Evolutionary conservation across 129 eudicot species (phyloP).

Genomic region (Lonicera japonica): DNA sequence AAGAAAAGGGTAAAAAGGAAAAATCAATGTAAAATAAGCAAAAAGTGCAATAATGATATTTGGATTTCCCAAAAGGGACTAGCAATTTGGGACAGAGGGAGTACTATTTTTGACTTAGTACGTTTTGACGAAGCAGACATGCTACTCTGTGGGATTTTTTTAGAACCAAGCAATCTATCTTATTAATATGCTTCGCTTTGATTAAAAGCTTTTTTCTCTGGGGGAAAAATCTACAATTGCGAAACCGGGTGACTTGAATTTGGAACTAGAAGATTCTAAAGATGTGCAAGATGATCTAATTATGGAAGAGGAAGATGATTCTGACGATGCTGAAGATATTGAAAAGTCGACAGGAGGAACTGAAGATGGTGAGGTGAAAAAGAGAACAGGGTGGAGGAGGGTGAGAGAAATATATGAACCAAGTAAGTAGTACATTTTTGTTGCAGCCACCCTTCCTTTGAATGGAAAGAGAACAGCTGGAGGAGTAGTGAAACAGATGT

Average conservation of each 20-base stretch:
- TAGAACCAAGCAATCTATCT: conserved; percentile 95
- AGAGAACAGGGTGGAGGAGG: conserved; percentile 76
- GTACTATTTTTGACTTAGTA: conserved; percentile 14
- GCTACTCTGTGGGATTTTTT: conserved; percentile 89
- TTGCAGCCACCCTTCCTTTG: conserved; percentile 94
- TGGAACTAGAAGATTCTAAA: conserved; percentile 38
- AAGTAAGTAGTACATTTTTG: conserved; percentile 87
- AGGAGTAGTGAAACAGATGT: conserved; percentile 71
- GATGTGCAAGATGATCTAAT: conserved; percentile 23
- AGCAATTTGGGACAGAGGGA: too few relatives aligned
- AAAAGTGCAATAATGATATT: too few relatives aligned
- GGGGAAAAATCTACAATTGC: conserved; percentile 26
- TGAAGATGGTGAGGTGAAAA: conserved; percentile 15
- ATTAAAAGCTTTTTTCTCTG: conserved; percentile 78
- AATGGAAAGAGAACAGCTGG: conserved; percentile 95
- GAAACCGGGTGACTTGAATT: conserved; percentile 18
- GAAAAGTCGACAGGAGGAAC: conserved; percentile 23
- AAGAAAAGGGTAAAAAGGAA: too few relatives aligned
- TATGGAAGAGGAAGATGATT: conserved; percentile 28
- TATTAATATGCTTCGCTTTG: conserved; percentile 90
- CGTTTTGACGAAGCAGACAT: conserved; percentile 98
- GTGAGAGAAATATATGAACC: conserved; percentile 62
- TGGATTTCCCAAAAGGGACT: too few relatives aligned
- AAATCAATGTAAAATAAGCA: too few relatives aligned
- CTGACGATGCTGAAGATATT: conserved; percentile 19